These are phyloP conservation scores for Nyctanthes arbortristis DNA, from an alignment of 257 asterid genomes.

Conservation along the genomic window DNA sequence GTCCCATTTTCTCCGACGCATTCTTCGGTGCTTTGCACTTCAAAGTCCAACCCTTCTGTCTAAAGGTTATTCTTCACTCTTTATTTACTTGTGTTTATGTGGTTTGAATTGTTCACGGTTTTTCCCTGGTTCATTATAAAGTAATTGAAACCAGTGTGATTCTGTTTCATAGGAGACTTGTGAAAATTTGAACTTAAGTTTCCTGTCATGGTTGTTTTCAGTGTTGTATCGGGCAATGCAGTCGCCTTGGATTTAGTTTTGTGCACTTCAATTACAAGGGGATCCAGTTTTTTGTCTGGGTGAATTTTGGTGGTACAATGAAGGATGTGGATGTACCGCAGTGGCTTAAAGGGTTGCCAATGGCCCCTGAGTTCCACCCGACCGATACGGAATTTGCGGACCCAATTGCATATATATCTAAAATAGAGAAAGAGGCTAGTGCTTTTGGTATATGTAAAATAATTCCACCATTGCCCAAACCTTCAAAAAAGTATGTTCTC, in stretches of 20 bases:
- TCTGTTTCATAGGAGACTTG: constrained; percentile 23
- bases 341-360: constrained; percentile 87
- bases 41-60: constrained; percentile 29
- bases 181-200: constrained; percentile 7
- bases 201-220: constrained; percentile 10
- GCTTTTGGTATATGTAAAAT: constrained; percentile 95
- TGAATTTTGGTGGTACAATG: constrained; percentile 48
- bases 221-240: constrained; percentile 25
- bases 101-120: constrained; percentile 22
- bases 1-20: constrained; percentile 16
- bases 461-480: constrained; percentile 91
- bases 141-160: constrained; percentile 18
- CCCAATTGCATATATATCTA: constrained; percentile 95
- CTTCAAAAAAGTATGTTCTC: constrained; percentile 81
- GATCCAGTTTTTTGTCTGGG: constrained; percentile 1
- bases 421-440: constrained; percentile 95
- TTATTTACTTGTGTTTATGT: constrained; percentile 8
- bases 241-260: constrained; percentile 16
- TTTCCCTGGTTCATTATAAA: not conserved
- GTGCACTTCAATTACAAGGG: constrained; percentile 24
- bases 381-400: constrained; percentile 97
- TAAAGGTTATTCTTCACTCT: constrained; percentile 26
- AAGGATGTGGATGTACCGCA: constrained; percentile 75
- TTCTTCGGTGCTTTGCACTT: constrained; percentile 24
- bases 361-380: constrained; percentile 97